phyloP scores from a whole-genome alignment of 163 green algal species.

The Trebouxia gelatinosa region DNA sequence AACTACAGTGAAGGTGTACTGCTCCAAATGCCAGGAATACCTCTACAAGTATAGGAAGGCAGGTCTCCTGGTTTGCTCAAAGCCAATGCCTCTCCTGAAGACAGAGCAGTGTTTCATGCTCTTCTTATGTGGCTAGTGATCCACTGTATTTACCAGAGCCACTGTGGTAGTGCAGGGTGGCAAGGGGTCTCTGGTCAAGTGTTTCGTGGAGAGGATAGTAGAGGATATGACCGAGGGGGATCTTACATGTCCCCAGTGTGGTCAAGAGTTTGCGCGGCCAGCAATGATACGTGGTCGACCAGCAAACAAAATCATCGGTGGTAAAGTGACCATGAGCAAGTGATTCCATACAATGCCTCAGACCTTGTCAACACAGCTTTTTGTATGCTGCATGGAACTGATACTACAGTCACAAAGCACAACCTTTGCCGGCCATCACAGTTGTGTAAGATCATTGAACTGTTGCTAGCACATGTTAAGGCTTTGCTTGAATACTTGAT shows the following conservation, averaged over 20 bases:
- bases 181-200: conserved; percentile 49
- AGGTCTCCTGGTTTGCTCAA: background rate
- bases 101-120: background rate
- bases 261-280: conserved; percentile 40
- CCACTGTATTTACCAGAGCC: background rate
- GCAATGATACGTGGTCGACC: conserved; percentile 44
- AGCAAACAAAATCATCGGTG: conserved; percentile 53
- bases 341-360: too few species aligned
- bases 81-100: background rate
- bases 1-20: conserved; percentile 48
- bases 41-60: conserved; percentile 44
- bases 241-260: conserved; percentile 44
- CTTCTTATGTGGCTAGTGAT: background rate
- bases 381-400: too few species aligned
- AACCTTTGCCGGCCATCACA: too few species aligned
- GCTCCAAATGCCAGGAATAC: conserved; percentile 34
- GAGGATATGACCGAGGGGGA: conserved; percentile 44
- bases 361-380: too few species aligned
- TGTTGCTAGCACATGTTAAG: too few species aligned
- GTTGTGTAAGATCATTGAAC: too few species aligned
- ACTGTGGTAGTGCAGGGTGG: conserved; percentile 40
- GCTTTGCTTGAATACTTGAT: too few species aligned
- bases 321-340: conserved; percentile 46
- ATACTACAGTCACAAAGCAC: too few species aligned
- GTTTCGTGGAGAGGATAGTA: conserved; percentile 46